Evolutionary conservation across 2,329 filamentous ascomycete genomes (phyloP).

Genomic region (Phialophora chinensis): DNA sequence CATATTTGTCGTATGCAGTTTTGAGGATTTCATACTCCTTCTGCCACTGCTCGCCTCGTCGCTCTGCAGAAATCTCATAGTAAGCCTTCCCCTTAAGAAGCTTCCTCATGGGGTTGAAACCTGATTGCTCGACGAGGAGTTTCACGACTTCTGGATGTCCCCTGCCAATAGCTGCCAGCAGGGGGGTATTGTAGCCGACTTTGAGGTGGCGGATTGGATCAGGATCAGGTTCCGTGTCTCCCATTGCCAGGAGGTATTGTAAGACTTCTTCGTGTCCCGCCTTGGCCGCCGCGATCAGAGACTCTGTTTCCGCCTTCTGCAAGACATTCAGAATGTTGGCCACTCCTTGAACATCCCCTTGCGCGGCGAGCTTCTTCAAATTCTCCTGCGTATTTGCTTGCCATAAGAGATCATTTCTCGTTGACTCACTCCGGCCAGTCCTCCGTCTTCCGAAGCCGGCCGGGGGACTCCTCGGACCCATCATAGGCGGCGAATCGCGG

Average conservation of each 20-base stretch:
- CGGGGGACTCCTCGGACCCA: slow-evolving; percentile 49
- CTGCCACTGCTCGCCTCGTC: slow-evolving; percentile 86
- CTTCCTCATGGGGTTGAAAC: slow-evolving; percentile 80
- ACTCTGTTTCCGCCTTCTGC: slow-evolving; percentile 74
- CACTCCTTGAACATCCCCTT: slow-evolving; percentile 57
- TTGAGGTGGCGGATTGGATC: slow-evolving; percentile 62
- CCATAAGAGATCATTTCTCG: slow-evolving; percentile 58
- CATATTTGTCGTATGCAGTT: slow-evolving; percentile 57
- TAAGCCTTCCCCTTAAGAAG: slow-evolving; percentile 80
- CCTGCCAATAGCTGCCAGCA: slow-evolving; percentile 91
- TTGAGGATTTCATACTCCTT: slow-evolving; percentile 84
- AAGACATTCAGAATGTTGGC: slow-evolving; percentile 57
- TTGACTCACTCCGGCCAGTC: slow-evolving; percentile 57
- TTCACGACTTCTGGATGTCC: slow-evolving; percentile 83
- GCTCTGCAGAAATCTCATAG: slow-evolving; percentile 81
- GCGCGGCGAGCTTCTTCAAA: slow-evolving; percentile 55
- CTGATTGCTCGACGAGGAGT: slow-evolving; percentile 74
- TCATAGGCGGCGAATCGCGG: slow-evolving; percentile 51
- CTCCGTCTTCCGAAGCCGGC: slow-evolving; percentile 47
- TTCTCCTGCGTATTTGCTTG: slow-evolving; percentile 58
- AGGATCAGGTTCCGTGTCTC: slow-evolving; percentile 71
- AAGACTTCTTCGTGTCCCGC: slow-evolving; percentile 90
- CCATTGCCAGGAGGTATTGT: slow-evolving; percentile 74
- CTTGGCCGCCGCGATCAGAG: slow-evolving; percentile 87
- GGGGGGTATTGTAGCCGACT: slow-evolving; percentile 82